A percentile compares a stretch with the other conserved stretches of the same genome.
phyloP scores from a whole-genome alignment of 768 basidiomycete species.

The Podaxis sp. region DNA sequence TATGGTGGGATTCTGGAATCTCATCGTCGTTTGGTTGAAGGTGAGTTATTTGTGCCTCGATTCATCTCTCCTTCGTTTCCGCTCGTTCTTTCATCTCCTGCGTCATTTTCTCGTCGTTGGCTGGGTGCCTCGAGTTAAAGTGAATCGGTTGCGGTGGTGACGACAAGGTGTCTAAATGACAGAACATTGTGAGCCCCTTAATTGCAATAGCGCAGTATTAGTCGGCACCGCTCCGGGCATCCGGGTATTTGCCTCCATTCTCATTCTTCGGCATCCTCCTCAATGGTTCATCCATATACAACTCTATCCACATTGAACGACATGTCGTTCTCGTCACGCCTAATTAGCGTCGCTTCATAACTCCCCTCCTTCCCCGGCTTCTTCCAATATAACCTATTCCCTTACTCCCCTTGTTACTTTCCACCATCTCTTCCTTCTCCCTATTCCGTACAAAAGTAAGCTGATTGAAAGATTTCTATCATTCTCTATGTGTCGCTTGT shows the following conservation, averaged over 20 bases:
- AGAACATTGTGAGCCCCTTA: neutral
- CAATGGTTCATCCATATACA: neutral
- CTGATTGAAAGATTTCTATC: neutral
- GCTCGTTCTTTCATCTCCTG: neutral
- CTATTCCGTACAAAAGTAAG: neutral
- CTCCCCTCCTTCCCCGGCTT: neutral
- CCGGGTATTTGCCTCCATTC: conserved; percentile 1
- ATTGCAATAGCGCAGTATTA: neutral
- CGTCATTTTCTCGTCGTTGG: neutral
- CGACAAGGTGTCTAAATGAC: neutral
- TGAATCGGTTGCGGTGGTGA: conserved; percentile 4
- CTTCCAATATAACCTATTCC: neutral
- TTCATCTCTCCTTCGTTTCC: neutral
- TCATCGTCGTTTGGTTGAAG: conserved; percentile 96
- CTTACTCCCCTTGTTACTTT: neutral
- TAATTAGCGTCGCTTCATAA: neutral
- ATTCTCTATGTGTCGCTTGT: neutral
- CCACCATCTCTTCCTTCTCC: neutral
- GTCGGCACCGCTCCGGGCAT: neutral
- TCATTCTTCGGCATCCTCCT: neutral
- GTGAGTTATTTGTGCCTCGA: conserved; percentile 36
- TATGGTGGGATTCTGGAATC: conserved; percentile 97
- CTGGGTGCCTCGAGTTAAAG: neutral
- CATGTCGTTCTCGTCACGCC: neutral
- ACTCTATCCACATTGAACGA: neutral